phyloP scores from a whole-genome alignment of 768 basidiomycete species.

The Macrolepiota albuminosa region DNA sequence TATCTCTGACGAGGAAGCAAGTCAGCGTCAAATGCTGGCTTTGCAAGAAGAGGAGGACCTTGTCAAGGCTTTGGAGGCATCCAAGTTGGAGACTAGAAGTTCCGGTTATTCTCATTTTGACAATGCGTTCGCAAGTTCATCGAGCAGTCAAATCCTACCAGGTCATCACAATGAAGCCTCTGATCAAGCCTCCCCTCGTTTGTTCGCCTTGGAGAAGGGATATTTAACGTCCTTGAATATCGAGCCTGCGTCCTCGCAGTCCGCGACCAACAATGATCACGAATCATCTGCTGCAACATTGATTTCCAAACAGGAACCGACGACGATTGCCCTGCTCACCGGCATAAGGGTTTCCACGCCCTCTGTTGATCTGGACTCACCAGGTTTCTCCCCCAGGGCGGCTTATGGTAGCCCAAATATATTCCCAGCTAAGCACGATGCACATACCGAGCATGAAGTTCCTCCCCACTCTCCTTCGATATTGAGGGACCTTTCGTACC shows the following conservation, averaged over 20 bases:
- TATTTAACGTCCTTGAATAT: neutral
- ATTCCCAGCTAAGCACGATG: neutral
- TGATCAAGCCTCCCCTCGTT: conserved; percentile 17
- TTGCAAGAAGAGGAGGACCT: conserved; percentile 64
- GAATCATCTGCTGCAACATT: neutral
- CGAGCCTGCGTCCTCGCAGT: neutral
- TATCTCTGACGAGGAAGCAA: conserved; percentile 31
- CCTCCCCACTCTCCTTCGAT: neutral
- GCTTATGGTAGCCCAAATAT: neutral
- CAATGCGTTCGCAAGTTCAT: conserved; percentile 18
- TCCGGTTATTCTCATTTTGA: neutral
- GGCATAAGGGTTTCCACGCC: neutral
- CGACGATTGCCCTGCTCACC: neutral
- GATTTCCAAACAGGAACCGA: neutral
- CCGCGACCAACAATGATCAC: neutral
- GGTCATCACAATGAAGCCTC: neutral
- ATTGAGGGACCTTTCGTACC: neutral
- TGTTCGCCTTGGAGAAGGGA: neutral
- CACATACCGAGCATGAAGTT: neutral
- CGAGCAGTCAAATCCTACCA: conserved; percentile 7
- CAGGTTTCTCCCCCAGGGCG: neutral
- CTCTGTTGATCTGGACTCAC: neutral
- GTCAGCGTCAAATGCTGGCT: conserved; percentile 27
- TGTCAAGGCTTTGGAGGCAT: conserved; percentile 56
- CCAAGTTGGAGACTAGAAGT: conserved; percentile 21